phyloP scores from a whole-genome alignment of 257 asterid species.

The Echites panduratus region DNA sequence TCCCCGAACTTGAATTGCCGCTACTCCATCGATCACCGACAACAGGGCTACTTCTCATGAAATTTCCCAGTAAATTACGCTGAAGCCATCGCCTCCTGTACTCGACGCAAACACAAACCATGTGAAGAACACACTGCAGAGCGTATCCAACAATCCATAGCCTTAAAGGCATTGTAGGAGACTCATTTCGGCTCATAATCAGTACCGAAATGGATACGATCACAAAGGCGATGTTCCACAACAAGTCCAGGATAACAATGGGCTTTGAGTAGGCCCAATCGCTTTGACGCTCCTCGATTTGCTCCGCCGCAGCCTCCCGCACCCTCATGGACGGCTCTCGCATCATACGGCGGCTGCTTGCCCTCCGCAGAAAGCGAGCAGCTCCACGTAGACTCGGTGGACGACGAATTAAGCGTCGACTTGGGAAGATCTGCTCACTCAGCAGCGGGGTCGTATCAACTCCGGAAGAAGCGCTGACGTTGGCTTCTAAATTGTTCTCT shows the following conservation, averaged over 20 bases:
- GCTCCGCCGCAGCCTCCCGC: conserved; percentile 50
- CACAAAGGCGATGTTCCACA: conserved; percentile 76
- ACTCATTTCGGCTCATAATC: conserved; percentile 32
- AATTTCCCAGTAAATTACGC: conserved; percentile 31
- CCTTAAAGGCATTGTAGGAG: conserved; percentile 38
- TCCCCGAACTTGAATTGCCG: conserved; percentile 60
- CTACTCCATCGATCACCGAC: conserved; percentile 16
- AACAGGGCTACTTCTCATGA: neutral
- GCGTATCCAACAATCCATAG: conserved; percentile 43
- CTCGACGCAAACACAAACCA: conserved; percentile 50
- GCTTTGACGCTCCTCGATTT: conserved; percentile 74
- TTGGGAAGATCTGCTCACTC: conserved; percentile 42
- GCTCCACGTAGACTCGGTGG: conserved; percentile 57
- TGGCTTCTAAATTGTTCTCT: conserved; percentile 2
- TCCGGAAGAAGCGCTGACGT: conserved; percentile 4
- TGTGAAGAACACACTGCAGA: conserved; percentile 39
- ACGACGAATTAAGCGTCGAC: conserved; percentile 48
- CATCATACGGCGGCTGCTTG: conserved; percentile 44
- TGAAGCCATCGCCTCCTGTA: conserved; percentile 46
- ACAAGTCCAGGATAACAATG: conserved; percentile 62
- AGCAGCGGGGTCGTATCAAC: conserved; percentile 56
- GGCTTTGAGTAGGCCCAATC: conserved; percentile 96
- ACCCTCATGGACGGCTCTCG: conserved; percentile 44
- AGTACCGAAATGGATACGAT: conserved; percentile 36
- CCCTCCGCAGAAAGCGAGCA: conserved; percentile 42